phyloP scores from a whole-genome alignment of 352 stramenopile species.

The Pythium angustatum region DNA sequence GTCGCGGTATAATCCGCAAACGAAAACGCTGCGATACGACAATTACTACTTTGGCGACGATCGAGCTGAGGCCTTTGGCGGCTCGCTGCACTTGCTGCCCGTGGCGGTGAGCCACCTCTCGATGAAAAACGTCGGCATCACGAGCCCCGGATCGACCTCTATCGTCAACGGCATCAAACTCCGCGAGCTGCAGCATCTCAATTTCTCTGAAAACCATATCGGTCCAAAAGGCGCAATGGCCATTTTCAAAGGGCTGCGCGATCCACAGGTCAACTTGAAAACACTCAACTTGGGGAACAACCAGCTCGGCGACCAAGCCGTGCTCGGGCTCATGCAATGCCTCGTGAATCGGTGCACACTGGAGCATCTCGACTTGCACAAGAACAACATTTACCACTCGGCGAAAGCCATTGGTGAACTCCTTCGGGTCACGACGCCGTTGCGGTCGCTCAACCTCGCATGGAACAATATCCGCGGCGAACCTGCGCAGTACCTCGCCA shows the following conservation, averaged over 20 bases:
- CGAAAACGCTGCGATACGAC: conserved; percentile 51
- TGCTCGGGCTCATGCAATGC: conserved; percentile 57
- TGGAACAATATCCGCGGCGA: conserved; percentile 80
- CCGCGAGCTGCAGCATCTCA: conserved; percentile 56
- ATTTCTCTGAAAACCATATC: conserved; percentile 67
- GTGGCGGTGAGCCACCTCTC: conserved; percentile 58
- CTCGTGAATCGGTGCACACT: conserved; percentile 71
- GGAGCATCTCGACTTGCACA: conserved; percentile 55
- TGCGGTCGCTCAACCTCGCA: conserved; percentile 61
- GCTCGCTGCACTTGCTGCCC: conserved; percentile 57
- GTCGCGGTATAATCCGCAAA: conserved; percentile 43
- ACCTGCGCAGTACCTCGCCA: conserved; percentile 57
- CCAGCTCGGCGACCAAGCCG: conserved; percentile 62
- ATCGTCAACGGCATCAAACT: conserved; percentile 60
- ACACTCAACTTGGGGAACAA: conserved; percentile 76
- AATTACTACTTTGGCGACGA: conserved; percentile 82
- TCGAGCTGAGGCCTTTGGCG: conserved; percentile 57
- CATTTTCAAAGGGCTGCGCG: conserved; percentile 58
- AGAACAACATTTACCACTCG: conserved; percentile 70
- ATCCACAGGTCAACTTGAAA: conserved; percentile 56
- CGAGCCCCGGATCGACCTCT: conserved; percentile 49
- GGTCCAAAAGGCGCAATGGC: conserved; percentile 50
- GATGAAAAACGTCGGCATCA: conserved; percentile 74
- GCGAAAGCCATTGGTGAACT: conserved; percentile 58
- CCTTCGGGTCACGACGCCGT: conserved; percentile 57